Percentiles rank a stretch among this genome's conserved stretches.
Conservation (phyloP, 352 stramenopile species). For the Globisporangium nunn region DNA sequence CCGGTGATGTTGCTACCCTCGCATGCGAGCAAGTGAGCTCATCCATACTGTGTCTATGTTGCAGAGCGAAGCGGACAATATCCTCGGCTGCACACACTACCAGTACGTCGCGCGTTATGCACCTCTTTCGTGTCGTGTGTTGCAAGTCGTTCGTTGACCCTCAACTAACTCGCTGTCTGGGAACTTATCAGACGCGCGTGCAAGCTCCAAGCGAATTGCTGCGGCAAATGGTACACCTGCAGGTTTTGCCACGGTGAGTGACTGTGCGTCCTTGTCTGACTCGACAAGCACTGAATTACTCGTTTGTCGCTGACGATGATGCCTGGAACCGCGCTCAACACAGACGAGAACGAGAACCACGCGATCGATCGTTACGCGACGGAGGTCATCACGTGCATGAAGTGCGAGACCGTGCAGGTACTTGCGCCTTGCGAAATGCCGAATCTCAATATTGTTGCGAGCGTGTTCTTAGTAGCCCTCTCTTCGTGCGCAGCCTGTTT, state of each 20-base stretch:
- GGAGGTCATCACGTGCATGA: conserved; percentile 94
- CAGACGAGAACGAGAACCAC: conserved; percentile 81
- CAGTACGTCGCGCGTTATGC: conserved; percentile 29
- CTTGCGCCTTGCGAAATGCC: background rate
- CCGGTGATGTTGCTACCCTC: background rate
- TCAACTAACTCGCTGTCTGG: background rate
- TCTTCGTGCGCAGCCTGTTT: conserved; percentile 40
- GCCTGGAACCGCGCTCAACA: background rate
- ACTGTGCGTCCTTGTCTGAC: background rate
- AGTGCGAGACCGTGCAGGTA: conserved; percentile 68
- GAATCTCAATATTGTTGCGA: background rate
- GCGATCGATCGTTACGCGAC: conserved; percentile 92
- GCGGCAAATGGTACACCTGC: conserved; percentile 85
- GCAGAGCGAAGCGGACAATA: conserved; percentile 50
- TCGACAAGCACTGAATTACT: background rate
- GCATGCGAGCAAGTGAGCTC: background rate
- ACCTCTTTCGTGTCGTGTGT: background rate
- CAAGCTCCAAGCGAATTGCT: conserved; percentile 85
- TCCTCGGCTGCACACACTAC: conserved; percentile 85
- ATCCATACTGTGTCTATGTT: background rate
- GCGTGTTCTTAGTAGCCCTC: background rate
- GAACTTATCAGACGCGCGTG: conserved; percentile 39
- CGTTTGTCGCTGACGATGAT: background rate
- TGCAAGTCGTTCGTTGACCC: background rate
- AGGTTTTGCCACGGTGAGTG: conserved; percentile 85